Evolutionary conservation across 202 grass and related monocot genomes (phyloP), one percentile per base, ranked within the genome.

Genomic region (Musa balbisiana): DNA sequence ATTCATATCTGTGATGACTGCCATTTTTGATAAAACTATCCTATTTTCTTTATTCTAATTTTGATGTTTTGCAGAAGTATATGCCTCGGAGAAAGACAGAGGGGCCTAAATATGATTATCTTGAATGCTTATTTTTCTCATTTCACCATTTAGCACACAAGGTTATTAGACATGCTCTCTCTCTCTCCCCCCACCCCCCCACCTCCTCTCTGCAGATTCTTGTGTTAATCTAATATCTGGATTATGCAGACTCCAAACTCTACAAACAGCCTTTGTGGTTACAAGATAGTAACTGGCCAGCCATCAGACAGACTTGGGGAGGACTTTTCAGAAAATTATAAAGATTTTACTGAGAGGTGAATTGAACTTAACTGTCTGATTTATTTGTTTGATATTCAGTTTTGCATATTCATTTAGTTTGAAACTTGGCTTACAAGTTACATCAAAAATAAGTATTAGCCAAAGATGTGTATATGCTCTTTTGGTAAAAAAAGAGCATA

Each of bases 261-360:
- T 8, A 97, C 94, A 55, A 97, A 97, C 75, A 97, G 90, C 85
- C 87, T 97, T 52, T 97, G 88, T 59, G 94, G 94, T 69, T 97
- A 93, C 87, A 97, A 89, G 86, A 97, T 97, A 58, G 94, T 97
- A 79, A 97, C 90, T 77, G 94, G 94, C 23, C 94, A 97, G 74
- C 94, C 94, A 27, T 97, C 94, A 62, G 90, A 97, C 81, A 93
- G 94, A 76, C 88, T 97, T 78, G 94, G 94, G 76, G 94, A 97
- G 63, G 94, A 93, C 74, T 97, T 97, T 71, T 91, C 94, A 49
- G 88, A 91, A 64, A 74, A 86, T 49, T 83, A 93, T 83, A 93
- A 91, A 81, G 90, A 97, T 89, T 97, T 97, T 79, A 89, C 81
- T 15, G 90, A 87, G 71, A 97, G 94, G 94, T 97, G 83, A 53